Conservation (phyloP, 495 filamentous ascomycete species). For the Bombardia bombarda region DNA sequence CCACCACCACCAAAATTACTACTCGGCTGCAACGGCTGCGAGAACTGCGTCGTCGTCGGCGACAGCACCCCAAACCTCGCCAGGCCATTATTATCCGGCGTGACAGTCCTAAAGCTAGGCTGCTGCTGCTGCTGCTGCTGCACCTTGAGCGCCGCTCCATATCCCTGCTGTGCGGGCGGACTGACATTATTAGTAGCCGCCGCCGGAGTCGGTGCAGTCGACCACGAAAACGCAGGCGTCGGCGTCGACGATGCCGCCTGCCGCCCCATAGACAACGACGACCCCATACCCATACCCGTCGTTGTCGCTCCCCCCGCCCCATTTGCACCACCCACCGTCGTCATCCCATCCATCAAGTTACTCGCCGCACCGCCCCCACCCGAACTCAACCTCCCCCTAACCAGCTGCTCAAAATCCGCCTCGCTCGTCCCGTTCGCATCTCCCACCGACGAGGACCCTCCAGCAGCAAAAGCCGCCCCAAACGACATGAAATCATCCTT, state of each 20-base stretch:
- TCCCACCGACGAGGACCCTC: slow-evolving; percentile 40
- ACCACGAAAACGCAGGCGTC: slow-evolving; percentile 52
- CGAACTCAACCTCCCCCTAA: slow-evolving; percentile 57
- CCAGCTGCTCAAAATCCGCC: slow-evolving; percentile 77
- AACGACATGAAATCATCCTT: slow-evolving; percentile 56
- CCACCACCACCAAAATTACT: no score
- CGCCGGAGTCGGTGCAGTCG: slow-evolving; percentile 35
- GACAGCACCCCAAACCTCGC: slow-evolving; percentile 37
- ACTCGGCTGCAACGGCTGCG: slow-evolving; percentile 43
- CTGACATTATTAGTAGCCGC: no score
- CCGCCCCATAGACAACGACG: slow-evolving; percentile 11
- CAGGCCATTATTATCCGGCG: slow-evolving; percentile 50
- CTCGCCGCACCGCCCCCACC: slow-evolving; percentile 3
- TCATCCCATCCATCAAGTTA: slow-evolving; percentile 35
- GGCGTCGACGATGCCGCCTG: slow-evolving; percentile 18
- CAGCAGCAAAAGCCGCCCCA: slow-evolving; percentile 38
- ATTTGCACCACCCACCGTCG: slow-evolving; percentile 36
- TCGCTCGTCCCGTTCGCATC: slow-evolving; percentile 47
- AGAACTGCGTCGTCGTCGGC: slow-evolving; percentile 46
- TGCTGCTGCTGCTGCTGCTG: no score
- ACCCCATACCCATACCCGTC: slow-evolving; percentile 14
- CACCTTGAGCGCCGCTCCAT: no score
- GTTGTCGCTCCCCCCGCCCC: slow-evolving; percentile 14
- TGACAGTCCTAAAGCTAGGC: slow-evolving; percentile 43
- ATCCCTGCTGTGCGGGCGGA: no score